Percentiles rank a stretch among this genome's conserved stretches.
These are phyloP conservation scores for Noccaea bulbosa DNA, from an alignment of 345 rosid genomes.

Conservation along the genomic window DNA sequence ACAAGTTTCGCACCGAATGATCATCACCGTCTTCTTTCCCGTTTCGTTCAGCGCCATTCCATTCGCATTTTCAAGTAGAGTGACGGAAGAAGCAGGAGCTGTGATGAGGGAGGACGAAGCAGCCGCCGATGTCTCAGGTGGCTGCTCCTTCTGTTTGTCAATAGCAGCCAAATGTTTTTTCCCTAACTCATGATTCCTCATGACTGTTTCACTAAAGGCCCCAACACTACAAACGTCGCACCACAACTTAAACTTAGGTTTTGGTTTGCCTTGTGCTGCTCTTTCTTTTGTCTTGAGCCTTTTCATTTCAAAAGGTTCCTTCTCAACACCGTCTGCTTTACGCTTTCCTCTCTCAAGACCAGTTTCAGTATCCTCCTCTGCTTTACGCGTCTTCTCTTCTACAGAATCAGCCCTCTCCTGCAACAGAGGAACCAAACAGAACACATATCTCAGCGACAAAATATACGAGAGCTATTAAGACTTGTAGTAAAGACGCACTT, in stretches of 20 bases:
- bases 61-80: background rate
- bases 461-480: too few species aligned
- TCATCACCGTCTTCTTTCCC: conserved; percentile 22
- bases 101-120: background rate
- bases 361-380: conserved; percentile 33
- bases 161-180: conserved; percentile 34
- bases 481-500: too few species aligned
- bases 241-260: conserved; percentile 31
- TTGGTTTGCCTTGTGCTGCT: background rate
- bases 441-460: conserved; percentile 4
- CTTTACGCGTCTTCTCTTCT: conserved; percentile 50
- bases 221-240: conserved; percentile 25
- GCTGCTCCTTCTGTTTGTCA: background rate
- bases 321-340: conserved; percentile 48
- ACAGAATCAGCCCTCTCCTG: conserved; percentile 59
- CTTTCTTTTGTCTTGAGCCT: conserved; percentile 50
- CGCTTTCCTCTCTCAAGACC: conserved; percentile 32
- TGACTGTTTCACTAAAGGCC: conserved; percentile 1
- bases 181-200: conserved; percentile 33
- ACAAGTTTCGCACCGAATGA: conserved; percentile 64
- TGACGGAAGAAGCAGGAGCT: background rate
- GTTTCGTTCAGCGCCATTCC: background rate
- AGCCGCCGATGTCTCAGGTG: background rate
- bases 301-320: conserved; percentile 51
- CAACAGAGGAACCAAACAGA: conserved; percentile 38